phyloP scores from a whole-genome alignment of 441 rosid genomes.

The Viola pubescens region DNA sequence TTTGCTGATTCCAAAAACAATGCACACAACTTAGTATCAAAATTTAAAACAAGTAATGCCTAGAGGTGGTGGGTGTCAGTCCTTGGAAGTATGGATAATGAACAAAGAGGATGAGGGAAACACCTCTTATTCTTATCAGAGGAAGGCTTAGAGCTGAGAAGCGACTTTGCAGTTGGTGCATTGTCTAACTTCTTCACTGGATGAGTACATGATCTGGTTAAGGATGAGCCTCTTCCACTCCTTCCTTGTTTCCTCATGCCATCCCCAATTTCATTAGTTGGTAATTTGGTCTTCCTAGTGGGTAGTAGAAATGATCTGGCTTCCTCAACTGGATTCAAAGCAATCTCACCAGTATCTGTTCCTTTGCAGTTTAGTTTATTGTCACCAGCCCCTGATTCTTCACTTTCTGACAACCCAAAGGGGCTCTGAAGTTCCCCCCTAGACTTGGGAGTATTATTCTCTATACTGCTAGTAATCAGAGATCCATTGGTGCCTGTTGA shows the following conservation, averaged over 20 bases:
- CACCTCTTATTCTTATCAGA: conserved; percentile 75
- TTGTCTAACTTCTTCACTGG: conserved; percentile 55
- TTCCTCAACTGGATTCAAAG: conserved; percentile 39
- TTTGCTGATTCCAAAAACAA: conserved; percentile 46
- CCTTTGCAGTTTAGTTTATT: conserved; percentile 54
- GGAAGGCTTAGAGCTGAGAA: conserved; percentile 44
- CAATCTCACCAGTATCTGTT: conserved; percentile 40
- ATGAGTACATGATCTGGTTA: conserved; percentile 44
- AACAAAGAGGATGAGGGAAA: conserved; percentile 6
- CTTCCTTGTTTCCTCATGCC: conserved; percentile 76
- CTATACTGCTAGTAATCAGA: conserved; percentile 31
- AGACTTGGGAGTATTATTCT: conserved; percentile 38
- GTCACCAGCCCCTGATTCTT: conserved; percentile 85
- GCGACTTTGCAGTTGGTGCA: conserved; percentile 45
- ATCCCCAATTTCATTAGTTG: conserved; percentile 52
- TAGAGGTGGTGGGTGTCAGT: background rate
- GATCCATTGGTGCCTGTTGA: conserved; percentile 46
- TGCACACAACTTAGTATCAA: background rate
- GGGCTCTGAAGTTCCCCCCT: conserved; percentile 64
- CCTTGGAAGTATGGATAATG: background rate
- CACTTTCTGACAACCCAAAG: conserved; percentile 72
- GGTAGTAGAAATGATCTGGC: conserved; percentile 42
- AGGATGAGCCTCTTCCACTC: conserved; percentile 49
- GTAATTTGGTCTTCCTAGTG: conserved; percentile 49
- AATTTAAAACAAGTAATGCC: background rate